These are phyloP conservation scores for Globisporangium camurandrum DNA, from an alignment of 352 stramenopile species.

Conservation along the genomic window DNA sequence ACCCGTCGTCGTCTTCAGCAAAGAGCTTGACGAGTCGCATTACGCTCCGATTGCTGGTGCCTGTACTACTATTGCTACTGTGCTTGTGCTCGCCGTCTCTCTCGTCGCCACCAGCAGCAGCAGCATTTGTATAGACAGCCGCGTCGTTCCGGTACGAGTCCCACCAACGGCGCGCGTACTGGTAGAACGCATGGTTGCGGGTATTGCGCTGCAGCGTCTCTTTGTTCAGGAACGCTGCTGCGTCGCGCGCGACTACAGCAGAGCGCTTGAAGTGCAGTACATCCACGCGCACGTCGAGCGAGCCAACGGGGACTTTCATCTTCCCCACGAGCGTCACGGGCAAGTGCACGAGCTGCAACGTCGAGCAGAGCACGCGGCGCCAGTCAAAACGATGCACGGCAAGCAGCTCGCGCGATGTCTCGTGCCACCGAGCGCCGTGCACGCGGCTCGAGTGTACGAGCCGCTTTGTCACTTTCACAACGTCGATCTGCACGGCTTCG, in stretches of 20 bases:
- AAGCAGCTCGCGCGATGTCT: constrained; percentile 48
- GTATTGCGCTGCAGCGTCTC: constrained; percentile 46
- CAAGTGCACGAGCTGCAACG: constrained; percentile 57
- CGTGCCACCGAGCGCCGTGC: constrained; percentile 23
- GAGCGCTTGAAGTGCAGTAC: constrained; percentile 51
- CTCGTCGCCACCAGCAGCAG: too few species aligned
- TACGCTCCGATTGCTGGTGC: too few species aligned
- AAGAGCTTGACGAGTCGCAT: constrained; percentile 81
- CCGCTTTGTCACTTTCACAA: constrained; percentile 58
- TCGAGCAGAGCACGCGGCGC: constrained; percentile 67
- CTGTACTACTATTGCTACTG: constrained; percentile 10
- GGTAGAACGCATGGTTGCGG: constrained; percentile 60
- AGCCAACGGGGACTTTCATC: constrained; percentile 65
- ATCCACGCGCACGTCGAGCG: constrained; percentile 62
- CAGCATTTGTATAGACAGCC: background rate
- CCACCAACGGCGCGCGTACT: constrained; percentile 84
- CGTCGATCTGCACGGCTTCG: constrained; percentile 45
- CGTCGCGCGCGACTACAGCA: constrained; percentile 31
- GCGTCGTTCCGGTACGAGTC: constrained; percentile 54
- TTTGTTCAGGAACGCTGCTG: constrained; percentile 39
- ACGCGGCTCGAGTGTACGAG: constrained; percentile 21
- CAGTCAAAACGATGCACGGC: constrained; percentile 68
- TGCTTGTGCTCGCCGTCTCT: constrained; percentile 9
- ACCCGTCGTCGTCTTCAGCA: constrained; percentile 81
- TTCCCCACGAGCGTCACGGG: constrained; percentile 49